Conservation (phyloP, 1,139 yeast genomes). For the Tardiomyces depauwii region DNA sequence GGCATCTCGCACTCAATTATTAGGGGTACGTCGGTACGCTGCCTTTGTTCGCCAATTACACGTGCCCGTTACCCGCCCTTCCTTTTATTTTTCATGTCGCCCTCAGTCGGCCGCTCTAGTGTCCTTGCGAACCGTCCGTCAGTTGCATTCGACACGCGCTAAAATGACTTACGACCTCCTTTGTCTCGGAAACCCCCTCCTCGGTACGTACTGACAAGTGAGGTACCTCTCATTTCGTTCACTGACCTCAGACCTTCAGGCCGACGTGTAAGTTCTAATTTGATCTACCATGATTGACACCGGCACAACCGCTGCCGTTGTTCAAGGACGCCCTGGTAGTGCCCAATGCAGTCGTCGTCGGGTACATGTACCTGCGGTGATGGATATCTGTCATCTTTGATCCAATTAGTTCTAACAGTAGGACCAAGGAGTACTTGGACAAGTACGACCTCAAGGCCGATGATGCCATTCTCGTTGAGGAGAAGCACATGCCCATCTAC, state of each 20-base stretch:
- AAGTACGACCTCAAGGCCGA: constrained; percentile 82
- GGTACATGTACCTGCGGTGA: too few species aligned
- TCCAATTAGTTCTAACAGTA: too few species aligned
- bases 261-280: constrained; percentile 36
- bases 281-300: background rate
- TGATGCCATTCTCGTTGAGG: constrained; percentile 91
- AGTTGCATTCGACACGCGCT: background rate
- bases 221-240: background rate
- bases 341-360: too few species aligned
- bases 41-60: background rate
- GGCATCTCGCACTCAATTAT: too few species aligned
- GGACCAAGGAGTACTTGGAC: constrained; percentile 41
- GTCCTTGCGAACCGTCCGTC: too few species aligned
- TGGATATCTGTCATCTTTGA: too few species aligned
- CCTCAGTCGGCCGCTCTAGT: background rate
- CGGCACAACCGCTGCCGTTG: too few species aligned
- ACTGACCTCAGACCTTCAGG: constrained; percentile 52
- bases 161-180: constrained; percentile 45
- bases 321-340: too few species aligned
- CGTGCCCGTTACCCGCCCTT: background rate
- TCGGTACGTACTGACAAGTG: constrained; percentile 18
- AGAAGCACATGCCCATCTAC: constrained; percentile 76
- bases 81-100: background rate
- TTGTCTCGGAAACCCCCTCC: constrained; percentile 68
- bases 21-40: too few species aligned